phyloP scores from a whole-genome alignment of 139 green algal genomes.

The Tetraselmis striata region DNA sequence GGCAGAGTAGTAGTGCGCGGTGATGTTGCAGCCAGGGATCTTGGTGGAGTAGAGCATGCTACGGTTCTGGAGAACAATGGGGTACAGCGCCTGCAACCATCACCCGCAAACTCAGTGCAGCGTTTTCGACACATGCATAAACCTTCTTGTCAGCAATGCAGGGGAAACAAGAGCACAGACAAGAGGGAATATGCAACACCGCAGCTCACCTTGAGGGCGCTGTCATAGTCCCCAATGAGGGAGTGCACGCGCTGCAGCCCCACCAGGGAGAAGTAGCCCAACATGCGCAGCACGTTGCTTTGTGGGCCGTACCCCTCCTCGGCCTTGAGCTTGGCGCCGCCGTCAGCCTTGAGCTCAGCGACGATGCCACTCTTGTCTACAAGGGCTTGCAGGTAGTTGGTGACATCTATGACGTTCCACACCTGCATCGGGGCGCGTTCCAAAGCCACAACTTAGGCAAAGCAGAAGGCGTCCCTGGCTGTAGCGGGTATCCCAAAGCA shows the following conservation, averaged over 20 bases:
- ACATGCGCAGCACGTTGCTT: constrained; percentile 90
- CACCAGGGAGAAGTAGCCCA: constrained; percentile 93
- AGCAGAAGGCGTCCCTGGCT: no score
- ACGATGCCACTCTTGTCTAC: constrained; percentile 77
- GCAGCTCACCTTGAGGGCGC: constrained; percentile 44
- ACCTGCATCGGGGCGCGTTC: no score
- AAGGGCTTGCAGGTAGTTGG: constrained; percentile 83
- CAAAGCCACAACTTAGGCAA: no score
- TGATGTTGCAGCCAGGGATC: constrained; percentile 79
- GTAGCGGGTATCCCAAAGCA: no score
- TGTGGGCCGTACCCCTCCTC: constrained; percentile 70
- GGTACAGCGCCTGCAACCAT: constrained; percentile 60
- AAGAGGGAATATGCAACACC: no score
- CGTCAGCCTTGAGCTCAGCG: constrained; percentile 54
- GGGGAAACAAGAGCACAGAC: not conserved
- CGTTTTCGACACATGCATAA: no score
- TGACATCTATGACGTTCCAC: constrained; percentile 73
- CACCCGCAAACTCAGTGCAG: no score
- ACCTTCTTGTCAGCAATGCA: no score
- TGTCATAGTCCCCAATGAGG: constrained; percentile 87
- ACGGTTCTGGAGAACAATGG: constrained; percentile 63
- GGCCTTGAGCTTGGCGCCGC: constrained; percentile 28
- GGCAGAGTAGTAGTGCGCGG: constrained; percentile 84
- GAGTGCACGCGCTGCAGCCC: constrained; percentile 85
- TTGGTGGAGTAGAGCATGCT: constrained; percentile 63